Conservation (phyloP, 352 stramenopile genomes). For the Peronospora tabacina region DNA sequence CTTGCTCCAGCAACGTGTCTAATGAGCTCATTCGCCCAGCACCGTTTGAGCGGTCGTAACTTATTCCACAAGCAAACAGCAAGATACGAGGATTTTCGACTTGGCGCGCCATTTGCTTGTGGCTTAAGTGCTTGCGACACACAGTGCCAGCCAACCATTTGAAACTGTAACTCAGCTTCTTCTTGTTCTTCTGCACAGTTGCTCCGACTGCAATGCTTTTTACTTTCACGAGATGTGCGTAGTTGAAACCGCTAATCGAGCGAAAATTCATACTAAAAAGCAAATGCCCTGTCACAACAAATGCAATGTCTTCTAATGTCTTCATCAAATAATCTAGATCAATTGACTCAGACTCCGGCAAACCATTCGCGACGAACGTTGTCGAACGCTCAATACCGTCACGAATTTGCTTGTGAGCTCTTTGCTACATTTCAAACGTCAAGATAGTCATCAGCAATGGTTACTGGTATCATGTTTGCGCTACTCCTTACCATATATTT, state of each 20-base stretch:
- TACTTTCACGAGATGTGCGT: conserved; percentile 65
- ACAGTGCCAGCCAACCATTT: conserved; percentile 93
- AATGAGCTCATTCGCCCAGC: conserved; percentile 89
- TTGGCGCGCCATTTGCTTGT: conserved; percentile 93
- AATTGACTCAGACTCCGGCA: conserved; percentile 22
- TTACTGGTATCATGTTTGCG: not conserved
- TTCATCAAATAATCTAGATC: conserved; percentile 36
- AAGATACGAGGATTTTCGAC: conserved; percentile 96
- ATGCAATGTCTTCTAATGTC: conserved; percentile 68
- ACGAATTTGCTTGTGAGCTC: conserved; percentile 51
- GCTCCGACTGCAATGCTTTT: conserved; percentile 67
- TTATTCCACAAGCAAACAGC: conserved; percentile 92
- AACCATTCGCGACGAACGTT: conserved; percentile 23
- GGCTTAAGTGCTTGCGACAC: conserved; percentile 93
- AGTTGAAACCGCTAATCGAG: conserved; percentile 70
- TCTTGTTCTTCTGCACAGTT: conserved; percentile 61
- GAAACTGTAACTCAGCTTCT: conserved; percentile 81
- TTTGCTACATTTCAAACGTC: conserved; percentile 34
- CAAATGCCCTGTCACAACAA: conserved; percentile 61
- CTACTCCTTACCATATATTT: conserved; percentile 64
- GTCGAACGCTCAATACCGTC: conserved; percentile 43
- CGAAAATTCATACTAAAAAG: conserved; percentile 82
- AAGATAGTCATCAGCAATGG: conserved; percentile 8
- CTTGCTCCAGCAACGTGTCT: conserved; percentile 93
- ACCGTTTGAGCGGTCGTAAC: conserved; percentile 88